These are phyloP conservation scores for Trypanosoma conorhini DNA, from an alignment of 208 protist genomes.

Conservation along the genomic window DNA sequence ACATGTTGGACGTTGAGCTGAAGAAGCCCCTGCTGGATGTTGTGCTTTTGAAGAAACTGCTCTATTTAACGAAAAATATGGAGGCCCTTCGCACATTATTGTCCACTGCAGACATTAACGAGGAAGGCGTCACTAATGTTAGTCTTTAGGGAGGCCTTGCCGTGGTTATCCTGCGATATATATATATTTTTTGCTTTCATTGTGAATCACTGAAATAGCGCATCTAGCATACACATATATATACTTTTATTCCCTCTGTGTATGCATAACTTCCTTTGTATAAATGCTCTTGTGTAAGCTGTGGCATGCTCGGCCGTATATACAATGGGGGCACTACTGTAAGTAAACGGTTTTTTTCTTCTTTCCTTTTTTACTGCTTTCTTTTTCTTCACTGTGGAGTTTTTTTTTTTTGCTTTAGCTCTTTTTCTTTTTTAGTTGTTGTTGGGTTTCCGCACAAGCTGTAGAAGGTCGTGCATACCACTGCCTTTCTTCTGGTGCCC, in stretches of 20 bases:
- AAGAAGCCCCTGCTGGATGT: constrained; percentile 22
- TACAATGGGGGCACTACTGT: neutral
- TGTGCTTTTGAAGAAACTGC: constrained; percentile 15
- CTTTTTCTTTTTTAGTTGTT: constrained; percentile 6
- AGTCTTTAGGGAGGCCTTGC: neutral
- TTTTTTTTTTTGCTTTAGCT: neutral
- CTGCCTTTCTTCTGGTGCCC: neutral
- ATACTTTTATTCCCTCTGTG: neutral
- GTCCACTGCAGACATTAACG: neutral
- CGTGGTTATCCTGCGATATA: neutral
- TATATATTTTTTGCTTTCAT: neutral
- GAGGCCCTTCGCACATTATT: constrained; percentile 8
- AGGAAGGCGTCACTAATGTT: neutral
- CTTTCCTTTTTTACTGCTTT: constrained; percentile 6
- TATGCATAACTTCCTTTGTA: neutral
- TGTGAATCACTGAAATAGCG: neutral
- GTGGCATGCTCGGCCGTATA: neutral
- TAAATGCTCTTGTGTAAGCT: no score
- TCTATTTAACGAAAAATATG: constrained; percentile 13
- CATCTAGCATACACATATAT: neutral
- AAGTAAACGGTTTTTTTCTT: neutral
- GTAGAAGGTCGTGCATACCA: neutral
- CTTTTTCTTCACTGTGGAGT: neutral
- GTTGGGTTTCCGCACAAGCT: neutral
- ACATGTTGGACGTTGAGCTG: constrained; percentile 13